phyloP scores from a whole-genome alignment of 352 stramenopile species.

The Globisporangium polare region DNA sequence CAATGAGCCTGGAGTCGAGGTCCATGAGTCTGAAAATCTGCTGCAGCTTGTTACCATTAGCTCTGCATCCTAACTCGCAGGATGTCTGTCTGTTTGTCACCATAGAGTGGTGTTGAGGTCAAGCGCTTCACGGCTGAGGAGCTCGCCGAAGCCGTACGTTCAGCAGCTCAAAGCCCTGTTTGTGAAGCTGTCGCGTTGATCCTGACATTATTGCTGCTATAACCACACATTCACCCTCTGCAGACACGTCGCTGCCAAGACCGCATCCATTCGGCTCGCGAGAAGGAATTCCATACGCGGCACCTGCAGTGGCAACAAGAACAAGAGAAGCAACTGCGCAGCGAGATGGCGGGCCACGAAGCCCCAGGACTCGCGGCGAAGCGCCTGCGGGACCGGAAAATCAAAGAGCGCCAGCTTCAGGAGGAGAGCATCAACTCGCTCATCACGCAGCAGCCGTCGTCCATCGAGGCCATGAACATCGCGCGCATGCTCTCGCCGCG shows the following conservation, averaged over 20 bases:
- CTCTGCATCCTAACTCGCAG: not conserved
- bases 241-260: slow-evolving; percentile 53
- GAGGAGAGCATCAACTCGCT: slow-evolving; percentile 56
- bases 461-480: slow-evolving; percentile 79
- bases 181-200: not conserved
- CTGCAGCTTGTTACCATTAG: slow-evolving; percentile 2
- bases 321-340: slow-evolving; percentile 28
- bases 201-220: not conserved
- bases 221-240: not conserved
- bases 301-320: slow-evolving; percentile 26
- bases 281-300: slow-evolving; percentile 28
- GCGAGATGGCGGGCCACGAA: slow-evolving; percentile 24
- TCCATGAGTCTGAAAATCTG: slow-evolving; percentile 14
- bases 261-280: slow-evolving; percentile 34
- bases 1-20: not conserved
- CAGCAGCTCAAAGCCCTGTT: not conserved
- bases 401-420: slow-evolving; percentile 34
- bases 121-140: slow-evolving; percentile 17
- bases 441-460: slow-evolving; percentile 69
- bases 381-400: slow-evolving; percentile 46
- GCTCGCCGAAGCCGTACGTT: slow-evolving; percentile 32
- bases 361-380: slow-evolving; percentile 38
- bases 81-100: not conserved
- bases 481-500: slow-evolving; percentile 71
- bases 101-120: not conserved